Base-by-base conservation (phyloP, 805 yeast species). In the Priceomyces fermenticarens region DNA sequence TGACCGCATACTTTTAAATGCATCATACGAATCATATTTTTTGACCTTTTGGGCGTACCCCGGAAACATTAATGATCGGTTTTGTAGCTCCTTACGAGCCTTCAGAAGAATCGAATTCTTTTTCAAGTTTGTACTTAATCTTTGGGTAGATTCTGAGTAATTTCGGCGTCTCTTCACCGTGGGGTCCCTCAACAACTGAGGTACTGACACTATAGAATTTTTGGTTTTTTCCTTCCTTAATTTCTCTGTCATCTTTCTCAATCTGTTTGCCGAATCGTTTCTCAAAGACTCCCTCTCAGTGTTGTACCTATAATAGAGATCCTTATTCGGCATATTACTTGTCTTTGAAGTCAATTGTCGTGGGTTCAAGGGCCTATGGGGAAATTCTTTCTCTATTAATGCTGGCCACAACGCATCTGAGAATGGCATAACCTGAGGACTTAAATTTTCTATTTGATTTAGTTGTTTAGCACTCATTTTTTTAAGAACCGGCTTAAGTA, bases 321-420 rank as follows among this genome's bases (percentile, higher is more conserved):
- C 55, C 43, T 67, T 61, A 17, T 70, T 57, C 14, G 72, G 67
- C 58, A 67, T 61, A 12, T n/a, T 26, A 10, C 31, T n/a, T 8
- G 30, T 9, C 10, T 35, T 17, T 3, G 32, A 7, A 5, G 23
- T 17, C 11, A 28, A 25, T 10, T 32, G 29, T 25, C 32, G 36
- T 31, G 41, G 31, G 17, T 30, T 39, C 3, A 36, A 27, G 3
- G 80, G 78, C 28, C 80, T 52, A 36, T 67, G 69, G 2, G 74
- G 66, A 45, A 78, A 78, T 49, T 77, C 82, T 41, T 71, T 64
- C 30, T 58, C 58, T 1, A 77, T 57, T 15, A 78, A 53, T n/a
- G 44, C 40, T 30, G 51, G 53, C 83, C 83, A 78, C 27, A 77
- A 46, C 4, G 57, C 60, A 45, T 76, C 80, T 3, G 74, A 58